These are phyloP conservation scores for Cystofilobasidium bisporidii DNA, from an alignment of 768 basidiomycete genomes.

Conservation along the genomic window DNA sequence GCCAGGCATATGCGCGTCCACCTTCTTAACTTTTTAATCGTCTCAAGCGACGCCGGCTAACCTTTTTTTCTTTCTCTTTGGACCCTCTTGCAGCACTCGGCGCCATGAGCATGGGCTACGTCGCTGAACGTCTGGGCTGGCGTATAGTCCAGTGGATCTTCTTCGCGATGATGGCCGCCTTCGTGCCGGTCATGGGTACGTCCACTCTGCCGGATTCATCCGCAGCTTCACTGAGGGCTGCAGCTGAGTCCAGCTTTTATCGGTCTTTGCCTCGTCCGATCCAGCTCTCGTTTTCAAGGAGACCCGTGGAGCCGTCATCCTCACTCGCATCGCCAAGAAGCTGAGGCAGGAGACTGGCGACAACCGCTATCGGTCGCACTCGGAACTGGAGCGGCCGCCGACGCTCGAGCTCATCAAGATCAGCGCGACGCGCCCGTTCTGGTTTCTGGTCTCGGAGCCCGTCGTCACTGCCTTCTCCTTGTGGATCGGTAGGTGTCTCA, in stretches of 20 bases:
- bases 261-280: too few relatives aligned
- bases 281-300: slow-evolving; percentile 59
- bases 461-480: slow-evolving; percentile 56
- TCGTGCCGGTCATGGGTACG: slow-evolving; percentile 47
- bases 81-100: slow-evolving; percentile 41
- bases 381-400: slow-evolving; percentile 55
- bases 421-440: slow-evolving; percentile 60
- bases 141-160: slow-evolving; percentile 74
- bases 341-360: slow-evolving; percentile 60
- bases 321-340: slow-evolving; percentile 55
- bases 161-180: slow-evolving; percentile 32
- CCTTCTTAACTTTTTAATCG: too few relatives aligned
- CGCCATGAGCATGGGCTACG: slow-evolving; percentile 51
- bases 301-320: slow-evolving; percentile 61
- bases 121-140: slow-evolving; percentile 61
- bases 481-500: slow-evolving; percentile 30
- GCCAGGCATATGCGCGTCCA: too few relatives aligned
- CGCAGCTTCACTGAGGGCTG: too few relatives aligned
- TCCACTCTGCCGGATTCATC: too few relatives aligned
- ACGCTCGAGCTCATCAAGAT: slow-evolving; percentile 56
- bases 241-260: too few relatives aligned
- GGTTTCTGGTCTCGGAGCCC: slow-evolving; percentile 59
- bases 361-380: slow-evolving; percentile 51
- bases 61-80: too few relatives aligned
- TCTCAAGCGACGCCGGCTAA: too few relatives aligned